Percentiles rank a stretch among this genome's conserved stretches.
Evolutionary conservation across 176 grass and related monocot species (phyloP).

Genomic region (Triticum urartu): DNA sequence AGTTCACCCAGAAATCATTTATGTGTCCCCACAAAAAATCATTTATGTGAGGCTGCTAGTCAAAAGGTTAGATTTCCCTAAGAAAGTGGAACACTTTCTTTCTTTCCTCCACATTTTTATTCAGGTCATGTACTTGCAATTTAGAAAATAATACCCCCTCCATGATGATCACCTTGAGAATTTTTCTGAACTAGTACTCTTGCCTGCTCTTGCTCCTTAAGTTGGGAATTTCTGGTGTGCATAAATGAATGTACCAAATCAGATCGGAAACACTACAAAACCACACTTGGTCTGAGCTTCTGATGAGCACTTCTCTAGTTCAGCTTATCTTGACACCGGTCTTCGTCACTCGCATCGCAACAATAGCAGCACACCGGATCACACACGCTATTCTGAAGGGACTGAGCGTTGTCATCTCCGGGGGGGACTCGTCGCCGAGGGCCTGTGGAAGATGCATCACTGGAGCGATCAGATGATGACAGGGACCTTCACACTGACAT

Average conservation of each 20-base stretch:
- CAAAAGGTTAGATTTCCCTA: conserved; percentile 20
- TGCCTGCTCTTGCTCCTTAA: neutral
- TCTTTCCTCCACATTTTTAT: neutral
- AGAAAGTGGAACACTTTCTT: neutral
- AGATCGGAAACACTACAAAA: neutral
- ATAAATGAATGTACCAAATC: neutral
- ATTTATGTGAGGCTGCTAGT: neutral
- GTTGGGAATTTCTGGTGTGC: neutral
- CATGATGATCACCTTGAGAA: neutral
- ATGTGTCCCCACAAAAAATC: neutral
- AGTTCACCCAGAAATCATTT: neutral
- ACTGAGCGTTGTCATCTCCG: conserved; percentile 21
- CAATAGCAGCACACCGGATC: conserved; percentile 25
- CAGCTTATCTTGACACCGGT: neutral
- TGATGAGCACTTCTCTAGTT: neutral
- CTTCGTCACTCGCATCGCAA: neutral
- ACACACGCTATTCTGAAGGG: conserved; percentile 11
- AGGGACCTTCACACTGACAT: conserved; percentile 21
- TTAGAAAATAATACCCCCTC: neutral
- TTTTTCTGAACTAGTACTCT: neutral
- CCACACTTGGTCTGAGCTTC: neutral
- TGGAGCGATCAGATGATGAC: conserved; percentile 24
- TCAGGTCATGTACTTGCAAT: neutral
- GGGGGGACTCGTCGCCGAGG: neutral
- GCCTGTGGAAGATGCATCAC: conserved; percentile 11